phyloP scores from a whole-genome alignment of 495 filamentous ascomycete species.

The Xylaria acuta region DNA sequence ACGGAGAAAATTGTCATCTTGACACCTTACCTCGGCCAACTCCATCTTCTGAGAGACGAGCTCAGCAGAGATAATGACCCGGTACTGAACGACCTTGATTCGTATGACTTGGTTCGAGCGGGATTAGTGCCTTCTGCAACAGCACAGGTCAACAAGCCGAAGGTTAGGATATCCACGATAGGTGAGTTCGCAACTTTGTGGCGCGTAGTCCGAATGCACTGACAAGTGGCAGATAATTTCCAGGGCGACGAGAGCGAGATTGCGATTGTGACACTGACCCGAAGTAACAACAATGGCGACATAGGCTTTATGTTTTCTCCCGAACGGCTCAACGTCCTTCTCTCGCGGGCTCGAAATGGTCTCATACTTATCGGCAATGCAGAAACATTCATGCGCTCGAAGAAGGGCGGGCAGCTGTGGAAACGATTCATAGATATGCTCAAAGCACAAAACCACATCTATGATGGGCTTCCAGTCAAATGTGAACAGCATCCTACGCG shows the following conservation, averaged over 20 bases:
- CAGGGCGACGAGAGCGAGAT: no score
- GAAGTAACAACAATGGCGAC: conserved; percentile 65
- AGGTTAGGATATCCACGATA: no score
- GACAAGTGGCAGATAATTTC: no score
- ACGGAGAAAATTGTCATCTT: conserved; percentile 69
- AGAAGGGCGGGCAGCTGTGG: conserved; percentile 66
- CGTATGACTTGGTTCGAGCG: no score
- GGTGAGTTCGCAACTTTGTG: no score
- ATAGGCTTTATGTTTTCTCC: conserved; percentile 75
- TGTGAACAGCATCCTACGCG: conserved; percentile 68
- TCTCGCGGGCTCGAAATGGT: conserved; percentile 69
- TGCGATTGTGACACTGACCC: conserved; percentile 62
- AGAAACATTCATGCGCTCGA: conserved; percentile 65
- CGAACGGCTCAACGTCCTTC: conserved; percentile 70
- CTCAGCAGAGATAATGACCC: conserved; percentile 60
- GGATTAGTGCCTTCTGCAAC: no score
- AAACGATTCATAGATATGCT: conserved; percentile 60
- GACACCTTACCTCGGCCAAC: conserved; percentile 74
- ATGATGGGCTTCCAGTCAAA: conserved; percentile 70
- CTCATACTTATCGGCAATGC: conserved; percentile 73
- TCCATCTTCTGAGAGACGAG: conserved; percentile 59
- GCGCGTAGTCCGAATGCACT: no score
- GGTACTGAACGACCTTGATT: conserved; percentile 61
- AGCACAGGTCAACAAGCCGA: no score
- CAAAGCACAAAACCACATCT: conserved; percentile 58